Conservation (phyloP, 2,329 filamentous ascomycete genomes). For the Alternaria ventricosa region DNA sequence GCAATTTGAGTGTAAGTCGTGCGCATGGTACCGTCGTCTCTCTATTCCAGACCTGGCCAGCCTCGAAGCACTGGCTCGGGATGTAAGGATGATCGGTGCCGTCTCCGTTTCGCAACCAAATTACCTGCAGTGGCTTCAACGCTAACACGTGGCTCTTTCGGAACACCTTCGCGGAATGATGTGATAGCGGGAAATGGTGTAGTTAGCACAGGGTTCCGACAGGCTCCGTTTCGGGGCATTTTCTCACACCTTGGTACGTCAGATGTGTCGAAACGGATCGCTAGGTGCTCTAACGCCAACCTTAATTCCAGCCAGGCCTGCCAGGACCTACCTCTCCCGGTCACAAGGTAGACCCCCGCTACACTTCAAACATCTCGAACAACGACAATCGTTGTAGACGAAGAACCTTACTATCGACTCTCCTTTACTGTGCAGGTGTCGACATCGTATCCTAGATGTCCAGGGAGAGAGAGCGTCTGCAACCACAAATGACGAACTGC, state of each 20-base stretch:
- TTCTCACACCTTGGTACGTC: conserved; percentile 12
- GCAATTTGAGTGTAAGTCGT: not conserved
- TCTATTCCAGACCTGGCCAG: not conserved
- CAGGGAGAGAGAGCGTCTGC: not conserved
- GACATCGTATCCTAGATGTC: not conserved
- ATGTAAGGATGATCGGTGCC: not conserved
- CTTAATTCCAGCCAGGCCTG: conserved; percentile 3
- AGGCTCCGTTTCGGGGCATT: conserved; percentile 3
- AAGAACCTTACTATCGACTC: not conserved
- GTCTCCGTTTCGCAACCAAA: not conserved
- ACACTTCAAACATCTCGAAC: not conserved
- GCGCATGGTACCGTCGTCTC: not conserved
- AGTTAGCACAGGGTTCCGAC: not conserved
- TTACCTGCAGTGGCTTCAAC: not conserved
- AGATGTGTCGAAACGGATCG: conserved; percentile 11
- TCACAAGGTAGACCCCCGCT: not conserved
- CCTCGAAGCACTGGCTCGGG: not conserved
- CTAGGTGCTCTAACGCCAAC: conserved; percentile 6
- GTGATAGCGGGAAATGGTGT: not conserved
- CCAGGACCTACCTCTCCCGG: not conserved
- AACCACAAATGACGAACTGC: not conserved
- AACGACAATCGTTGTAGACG: conserved; percentile 1
- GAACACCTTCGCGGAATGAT: not conserved
- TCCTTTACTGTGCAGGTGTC: not conserved
- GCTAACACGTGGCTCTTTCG: not conserved